A percentile compares a stretch with the other conserved stretches of the same genome.
phyloP scores from a whole-genome alignment of 192 early-diverging fungal species.

The Rhizophlyctis rosea region DNA sequence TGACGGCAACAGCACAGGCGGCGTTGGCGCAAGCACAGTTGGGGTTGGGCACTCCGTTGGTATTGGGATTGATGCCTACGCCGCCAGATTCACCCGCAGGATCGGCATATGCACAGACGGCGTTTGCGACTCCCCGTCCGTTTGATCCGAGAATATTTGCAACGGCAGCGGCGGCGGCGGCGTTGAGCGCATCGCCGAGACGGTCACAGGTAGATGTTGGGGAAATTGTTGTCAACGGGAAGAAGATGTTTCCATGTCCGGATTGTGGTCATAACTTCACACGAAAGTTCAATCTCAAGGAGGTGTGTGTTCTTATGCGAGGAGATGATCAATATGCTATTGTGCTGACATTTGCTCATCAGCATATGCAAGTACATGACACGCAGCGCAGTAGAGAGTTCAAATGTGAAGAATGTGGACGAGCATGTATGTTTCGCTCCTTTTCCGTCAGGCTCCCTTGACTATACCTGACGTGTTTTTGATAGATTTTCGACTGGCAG shows the following conservation, averaged over 20 bases:
- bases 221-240: background rate
- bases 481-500: background rate
- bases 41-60: background rate
- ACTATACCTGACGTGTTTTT: background rate
- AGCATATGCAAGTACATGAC: constrained; percentile 1
- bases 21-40: background rate
- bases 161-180: background rate
- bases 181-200: background rate
- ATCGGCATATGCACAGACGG: background rate
- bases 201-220: background rate
- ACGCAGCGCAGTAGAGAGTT: background rate
- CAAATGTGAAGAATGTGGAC: background rate
- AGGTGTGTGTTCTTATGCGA: background rate
- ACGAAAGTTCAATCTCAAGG: background rate
- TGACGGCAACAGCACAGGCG: background rate
- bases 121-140: background rate
- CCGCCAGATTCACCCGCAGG: background rate
- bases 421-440: background rate
- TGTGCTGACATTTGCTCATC: too few species aligned
- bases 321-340: too few species aligned
- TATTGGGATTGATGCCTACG: background rate
- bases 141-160: background rate
- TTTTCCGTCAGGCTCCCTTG: background rate
- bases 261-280: constrained; percentile 1
- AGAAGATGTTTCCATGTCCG: background rate